phyloP scores from a whole-genome alignment of 768 basidiomycete species.

The Boletellus sp. region DNA sequence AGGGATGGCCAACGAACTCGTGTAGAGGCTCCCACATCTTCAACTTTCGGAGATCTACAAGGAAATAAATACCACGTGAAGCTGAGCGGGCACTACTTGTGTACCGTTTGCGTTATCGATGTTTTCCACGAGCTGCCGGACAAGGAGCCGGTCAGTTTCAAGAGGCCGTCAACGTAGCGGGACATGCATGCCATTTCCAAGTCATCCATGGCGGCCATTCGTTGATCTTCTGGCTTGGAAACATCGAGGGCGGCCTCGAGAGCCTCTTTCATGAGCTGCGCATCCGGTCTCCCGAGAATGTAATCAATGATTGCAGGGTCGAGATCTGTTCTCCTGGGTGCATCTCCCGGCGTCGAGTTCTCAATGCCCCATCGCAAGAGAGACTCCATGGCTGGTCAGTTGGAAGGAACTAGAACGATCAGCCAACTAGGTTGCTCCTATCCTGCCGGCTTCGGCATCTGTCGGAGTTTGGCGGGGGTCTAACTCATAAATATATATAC shows the following conservation, averaged over 20 bases:
- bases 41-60: conserved; percentile 67
- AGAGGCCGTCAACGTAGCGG: not conserved
- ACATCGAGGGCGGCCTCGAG: conserved; percentile 61
- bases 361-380: conserved; percentile 82
- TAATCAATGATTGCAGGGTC: conserved; percentile 83
- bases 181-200: conserved; percentile 70
- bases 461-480: conserved; percentile 16
- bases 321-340: conserved; percentile 48
- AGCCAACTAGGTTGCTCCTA: no score
- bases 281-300: conserved; percentile 82
- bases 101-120: conserved; percentile 87
- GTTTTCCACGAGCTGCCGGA: conserved; percentile 67
- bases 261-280: conserved; percentile 80
- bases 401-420: not conserved
- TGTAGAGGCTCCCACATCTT: conserved; percentile 79
- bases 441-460: conserved; percentile 13
- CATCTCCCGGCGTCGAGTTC: conserved; percentile 45
- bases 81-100: not conserved
- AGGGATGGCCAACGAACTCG: conserved; percentile 50
- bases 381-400: conserved; percentile 51
- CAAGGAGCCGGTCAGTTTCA: not conserved
- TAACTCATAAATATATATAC: not conserved
- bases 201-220: conserved; percentile 73
- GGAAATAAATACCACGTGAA: not conserved
- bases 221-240: conserved; percentile 48